Base-by-base conservation (phyloP, 2,329 filamentous ascomycete genomes). In the Cladophialophora psammophila region DNA sequence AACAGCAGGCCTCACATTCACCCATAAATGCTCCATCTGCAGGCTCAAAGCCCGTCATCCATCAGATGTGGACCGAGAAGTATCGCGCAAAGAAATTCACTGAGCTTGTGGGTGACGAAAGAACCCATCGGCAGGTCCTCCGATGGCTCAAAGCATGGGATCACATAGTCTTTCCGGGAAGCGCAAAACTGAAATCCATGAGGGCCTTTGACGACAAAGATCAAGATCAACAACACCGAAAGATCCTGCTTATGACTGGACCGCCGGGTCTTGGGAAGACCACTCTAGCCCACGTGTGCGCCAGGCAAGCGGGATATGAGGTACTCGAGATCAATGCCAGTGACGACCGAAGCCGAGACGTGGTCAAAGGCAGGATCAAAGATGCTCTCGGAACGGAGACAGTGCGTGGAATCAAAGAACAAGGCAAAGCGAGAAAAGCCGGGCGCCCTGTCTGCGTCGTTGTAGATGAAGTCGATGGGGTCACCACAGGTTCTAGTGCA, bases 311-410 rank as follows among this genome's bases (percentile, higher is more conserved):
- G 5, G 95, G 95, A 0, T 99, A 99, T 74, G 95, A 98, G 75
- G 91, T 96, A 0, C 87, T 98, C 76, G 95, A 99, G 77, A 96
- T 99, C 80, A 99, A 99, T 74, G 95, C 96, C 8, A 98, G 94
- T 74, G 95, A 99, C 75, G 96, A 99, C 76, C 87, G 95, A 74
- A 97, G 93, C 75, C 86, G 87, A 35, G 89, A 94, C 74, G 93
- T 99, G 1, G 95, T 99, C 40, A 95, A 92, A 76, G 93, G 92
- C 6, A 87, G 93, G 15, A 97, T 99, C 71, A 87, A 92, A 72
- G 96, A 97, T 64, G 94, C 92, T 77, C 85, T 99, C 38, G 94
- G 92, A 0, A 99, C 95, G 0, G 94, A 99, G 77, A 97, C 92
- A 67, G 94, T 99, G 68, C 95, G 92, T 76, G 87, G 83, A 59